Evolutionary conservation across 345 rosid genomes (phyloP).

Genomic region (Abelmoschus esculentus): DNA sequence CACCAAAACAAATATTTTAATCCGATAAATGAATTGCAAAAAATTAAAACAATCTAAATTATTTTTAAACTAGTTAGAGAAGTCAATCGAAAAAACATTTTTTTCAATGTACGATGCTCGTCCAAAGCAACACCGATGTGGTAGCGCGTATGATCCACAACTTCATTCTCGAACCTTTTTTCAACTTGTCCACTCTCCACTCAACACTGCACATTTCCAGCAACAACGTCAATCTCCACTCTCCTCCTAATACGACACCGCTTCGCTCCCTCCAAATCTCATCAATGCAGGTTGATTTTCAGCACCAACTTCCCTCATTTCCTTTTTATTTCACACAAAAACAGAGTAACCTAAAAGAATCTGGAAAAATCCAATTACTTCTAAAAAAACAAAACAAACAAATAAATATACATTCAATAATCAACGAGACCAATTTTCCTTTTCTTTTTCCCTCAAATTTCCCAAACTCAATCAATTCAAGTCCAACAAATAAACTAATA

Average conservation of each 20-base stretch:
- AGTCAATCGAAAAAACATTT: too few species aligned
- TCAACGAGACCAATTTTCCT: background rate
- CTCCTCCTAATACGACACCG: background rate
- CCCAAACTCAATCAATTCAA: background rate
- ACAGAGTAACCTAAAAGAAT: background rate
- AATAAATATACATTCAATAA: background rate
- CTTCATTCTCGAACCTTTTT: constrained; percentile 57
- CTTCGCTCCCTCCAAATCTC: background rate
- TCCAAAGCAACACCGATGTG: constrained; percentile 83
- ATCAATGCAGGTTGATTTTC: constrained; percentile 27
- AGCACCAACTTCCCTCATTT: background rate
- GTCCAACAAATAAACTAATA: constrained; percentile 9
- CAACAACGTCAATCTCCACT: constrained; percentile 2
- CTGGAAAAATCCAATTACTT: constrained; percentile 26
- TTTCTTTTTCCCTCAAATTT: background rate
- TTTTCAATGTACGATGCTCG: constrained; percentile 85
- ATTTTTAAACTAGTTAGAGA: too few species aligned
- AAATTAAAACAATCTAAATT: too few species aligned
- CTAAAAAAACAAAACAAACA: background rate
- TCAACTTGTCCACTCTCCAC: constrained; percentile 42
- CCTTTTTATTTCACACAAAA: background rate
- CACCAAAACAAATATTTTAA: too few species aligned
- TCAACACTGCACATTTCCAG: constrained; percentile 41
- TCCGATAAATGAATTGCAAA: too few species aligned
- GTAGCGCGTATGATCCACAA: constrained; percentile 90